These are phyloP conservation scores for Rubroshorea leprosula DNA, from an alignment of 345 rosid genomes.

Conservation along the genomic window DNA sequence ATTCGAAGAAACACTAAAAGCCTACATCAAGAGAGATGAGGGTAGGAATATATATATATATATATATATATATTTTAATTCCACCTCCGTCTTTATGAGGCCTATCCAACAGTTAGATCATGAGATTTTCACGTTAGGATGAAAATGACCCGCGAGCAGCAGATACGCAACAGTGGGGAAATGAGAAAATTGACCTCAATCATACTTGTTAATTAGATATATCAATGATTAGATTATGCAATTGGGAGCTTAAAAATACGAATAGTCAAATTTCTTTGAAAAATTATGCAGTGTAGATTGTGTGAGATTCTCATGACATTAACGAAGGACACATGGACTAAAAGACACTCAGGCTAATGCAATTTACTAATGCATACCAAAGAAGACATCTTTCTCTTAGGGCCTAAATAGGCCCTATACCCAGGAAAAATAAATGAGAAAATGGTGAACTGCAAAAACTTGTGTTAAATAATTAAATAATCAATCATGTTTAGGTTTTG, in stretches of 20 bases:
- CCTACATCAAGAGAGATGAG: no score
- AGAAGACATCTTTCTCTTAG: neutral
- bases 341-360: slow-evolving; percentile 21
- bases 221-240: neutral
- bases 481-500: no score
- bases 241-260: slow-evolving; percentile 8
- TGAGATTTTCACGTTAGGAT: no score
- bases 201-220: no score
- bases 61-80: no score
- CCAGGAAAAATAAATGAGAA: slow-evolving; percentile 15
- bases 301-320: slow-evolving; percentile 11
- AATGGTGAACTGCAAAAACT: slow-evolving; percentile 8
- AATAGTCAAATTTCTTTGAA: neutral
- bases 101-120: no score
- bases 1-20: no score
- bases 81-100: no score
- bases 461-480: slow-evolving; percentile 19
- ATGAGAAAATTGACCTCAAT: no score
- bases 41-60: no score
- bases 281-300: neutral
- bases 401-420: neutral
- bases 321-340: slow-evolving; percentile 4
- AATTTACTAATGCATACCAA: slow-evolving; percentile 10
- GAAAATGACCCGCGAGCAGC: no score
- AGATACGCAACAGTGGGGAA: no score